These are phyloP conservation scores for Pseudogymnoascus sp. DNA, from an alignment of 2,329 filamentous ascomycete species.

Conservation along the genomic window DNA sequence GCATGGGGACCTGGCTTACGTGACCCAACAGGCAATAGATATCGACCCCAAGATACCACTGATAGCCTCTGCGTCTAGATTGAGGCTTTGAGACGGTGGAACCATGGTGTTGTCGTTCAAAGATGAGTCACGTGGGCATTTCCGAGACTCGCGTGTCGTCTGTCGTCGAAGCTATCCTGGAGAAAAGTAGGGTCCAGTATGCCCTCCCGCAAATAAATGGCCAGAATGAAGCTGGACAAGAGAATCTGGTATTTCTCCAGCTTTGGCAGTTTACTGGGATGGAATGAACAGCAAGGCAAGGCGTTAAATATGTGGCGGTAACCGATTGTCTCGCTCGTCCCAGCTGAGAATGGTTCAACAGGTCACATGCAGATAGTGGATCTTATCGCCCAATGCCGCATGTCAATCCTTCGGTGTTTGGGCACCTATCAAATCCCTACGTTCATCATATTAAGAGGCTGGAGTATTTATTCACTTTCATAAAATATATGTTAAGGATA, in stretches of 20 bases:
- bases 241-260: background rate
- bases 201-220: background rate
- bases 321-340: background rate
- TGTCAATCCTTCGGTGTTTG: background rate
- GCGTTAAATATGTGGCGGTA: background rate
- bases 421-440: background rate
- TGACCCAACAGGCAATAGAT: conserved; percentile 95
- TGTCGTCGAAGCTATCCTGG: background rate
- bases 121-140: background rate
- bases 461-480: no score
- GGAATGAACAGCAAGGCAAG: background rate
- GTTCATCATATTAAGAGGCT: background rate
- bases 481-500: no score
- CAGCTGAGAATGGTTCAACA: background rate
- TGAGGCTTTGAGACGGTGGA: conserved; percentile 45
- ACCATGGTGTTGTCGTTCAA: background rate
- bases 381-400: background rate
- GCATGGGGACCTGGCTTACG: conserved; percentile 31
- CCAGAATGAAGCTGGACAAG: background rate
- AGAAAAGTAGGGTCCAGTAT: background rate
- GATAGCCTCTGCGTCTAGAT: conserved; percentile 80
- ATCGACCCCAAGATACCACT: conserved; percentile 94
- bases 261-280: background rate
- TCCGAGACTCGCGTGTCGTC: background rate
- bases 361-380: background rate